phyloP scores from a whole-genome alignment of 2,329 filamentous ascomycete genomes.

The Aspergillus hiratsukae region DNA sequence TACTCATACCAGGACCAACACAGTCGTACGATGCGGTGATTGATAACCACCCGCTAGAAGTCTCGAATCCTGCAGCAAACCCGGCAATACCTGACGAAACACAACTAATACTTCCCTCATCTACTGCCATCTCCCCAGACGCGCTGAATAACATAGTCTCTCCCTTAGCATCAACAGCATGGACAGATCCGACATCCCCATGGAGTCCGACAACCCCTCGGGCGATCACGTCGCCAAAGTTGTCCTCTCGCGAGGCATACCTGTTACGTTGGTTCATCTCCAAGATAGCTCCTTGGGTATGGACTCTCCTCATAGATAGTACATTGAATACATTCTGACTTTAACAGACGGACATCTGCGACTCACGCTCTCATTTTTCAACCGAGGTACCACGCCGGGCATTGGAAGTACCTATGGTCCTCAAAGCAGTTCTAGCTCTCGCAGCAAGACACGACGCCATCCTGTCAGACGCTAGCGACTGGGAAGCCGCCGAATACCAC shows the following conservation, averaged over 20 bases:
- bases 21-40: not conserved
- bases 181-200: conserved; percentile 8
- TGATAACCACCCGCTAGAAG: not conserved
- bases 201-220: conserved; percentile 11
- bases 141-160: conserved; percentile 5
- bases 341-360: conserved; percentile 31
- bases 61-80: not conserved
- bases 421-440: conserved; percentile 46
- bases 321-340: not conserved
- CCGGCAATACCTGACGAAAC: conserved; percentile 5
- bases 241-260: conserved; percentile 30
- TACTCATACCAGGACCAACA: not conserved
- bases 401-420: conserved; percentile 43
- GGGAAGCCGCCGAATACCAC: conserved; percentile 43
- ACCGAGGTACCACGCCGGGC: conserved; percentile 46
- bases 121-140: conserved; percentile 11
- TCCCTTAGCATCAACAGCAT: conserved; percentile 12
- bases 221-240: conserved; percentile 4
- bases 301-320: not conserved
- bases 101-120: conserved; percentile 1
- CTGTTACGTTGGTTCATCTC: conserved; percentile 33
- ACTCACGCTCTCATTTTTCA: conserved; percentile 37
- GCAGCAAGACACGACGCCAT: conserved; percentile 44
- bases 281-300: conserved; percentile 31
- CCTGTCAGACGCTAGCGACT: conserved; percentile 34